Evolutionary conservation across 805 yeast genomes (phyloP).

Genomic region (Wickerhamomyces strasburgensis): DNA sequence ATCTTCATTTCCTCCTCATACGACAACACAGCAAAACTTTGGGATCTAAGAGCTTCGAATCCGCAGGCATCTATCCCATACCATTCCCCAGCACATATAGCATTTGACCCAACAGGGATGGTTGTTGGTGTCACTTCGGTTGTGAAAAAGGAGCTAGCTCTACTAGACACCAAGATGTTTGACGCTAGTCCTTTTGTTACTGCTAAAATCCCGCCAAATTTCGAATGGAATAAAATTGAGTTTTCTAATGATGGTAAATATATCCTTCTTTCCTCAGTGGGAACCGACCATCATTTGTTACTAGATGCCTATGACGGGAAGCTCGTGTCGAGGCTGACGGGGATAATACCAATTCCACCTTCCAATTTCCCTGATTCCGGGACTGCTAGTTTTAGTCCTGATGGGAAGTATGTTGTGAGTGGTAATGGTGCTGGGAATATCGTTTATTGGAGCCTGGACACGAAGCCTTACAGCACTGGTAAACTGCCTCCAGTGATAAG

Average conservation of each 20-base stretch:
- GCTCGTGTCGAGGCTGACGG: slow-evolving; percentile 40
- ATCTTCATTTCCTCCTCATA: slow-evolving; percentile 60
- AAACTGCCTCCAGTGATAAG: slow-evolving; percentile 26
- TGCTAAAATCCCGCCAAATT: slow-evolving; percentile 33
- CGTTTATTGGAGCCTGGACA: slow-evolving; percentile 49
- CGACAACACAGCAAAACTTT: slow-evolving; percentile 76
- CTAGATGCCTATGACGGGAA: slow-evolving; percentile 68
- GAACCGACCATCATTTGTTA: slow-evolving; percentile 57
- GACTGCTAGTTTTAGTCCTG: slow-evolving; percentile 58
- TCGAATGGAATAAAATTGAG: slow-evolving; percentile 61
- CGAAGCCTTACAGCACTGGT: slow-evolving; percentile 18
- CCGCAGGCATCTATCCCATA: slow-evolving; percentile 59
- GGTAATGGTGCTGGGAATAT: slow-evolving; percentile 49
- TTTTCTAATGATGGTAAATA: slow-evolving; percentile 74
- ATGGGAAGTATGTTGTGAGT: slow-evolving; percentile 55
- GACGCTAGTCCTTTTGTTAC: slow-evolving; percentile 53
- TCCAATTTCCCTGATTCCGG: slow-evolving; percentile 47
- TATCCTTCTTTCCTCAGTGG: slow-evolving; percentile 53
- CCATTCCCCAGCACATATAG: slow-evolving; percentile 51
- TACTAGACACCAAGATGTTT: slow-evolving; percentile 58
- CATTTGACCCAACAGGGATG: slow-evolving; percentile 80
- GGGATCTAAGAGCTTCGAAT: slow-evolving; percentile 76
- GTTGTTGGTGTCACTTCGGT: slow-evolving; percentile 67
- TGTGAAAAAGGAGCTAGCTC: slow-evolving; percentile 38
- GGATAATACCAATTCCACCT: slow-evolving; percentile 42